Percentiles rank a stretch among this genome's conserved stretches.
Evolutionary conservation across 306 rosid genomes (phyloP).

Genomic region (Dryas drummondii): DNA sequence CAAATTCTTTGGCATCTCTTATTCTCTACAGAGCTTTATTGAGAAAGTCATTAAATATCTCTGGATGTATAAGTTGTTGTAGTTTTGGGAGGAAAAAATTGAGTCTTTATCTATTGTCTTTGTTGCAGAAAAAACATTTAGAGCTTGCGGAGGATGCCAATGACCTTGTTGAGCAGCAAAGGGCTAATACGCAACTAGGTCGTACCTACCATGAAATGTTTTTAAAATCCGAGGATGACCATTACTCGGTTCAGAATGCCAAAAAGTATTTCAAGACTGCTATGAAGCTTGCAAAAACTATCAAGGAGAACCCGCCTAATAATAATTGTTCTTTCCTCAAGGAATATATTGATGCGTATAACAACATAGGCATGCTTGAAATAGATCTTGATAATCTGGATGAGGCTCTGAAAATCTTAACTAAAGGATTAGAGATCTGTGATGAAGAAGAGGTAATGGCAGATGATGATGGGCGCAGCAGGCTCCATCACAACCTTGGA

Average conservation of each 20-base stretch:
- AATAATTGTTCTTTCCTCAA: constrained; percentile 45
- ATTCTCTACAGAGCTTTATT: not conserved
- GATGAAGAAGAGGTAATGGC: constrained; percentile 74
- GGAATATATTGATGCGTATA: constrained; percentile 84
- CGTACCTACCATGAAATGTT: constrained; percentile 75
- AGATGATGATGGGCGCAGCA: constrained; percentile 65
- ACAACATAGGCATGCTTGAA: constrained; percentile 87
- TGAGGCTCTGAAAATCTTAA: constrained; percentile 56
- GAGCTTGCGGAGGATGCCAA: constrained; percentile 68
- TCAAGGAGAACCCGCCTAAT: constrained; percentile 61
- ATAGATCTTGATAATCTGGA: constrained; percentile 75
- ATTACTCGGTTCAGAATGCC: constrained; percentile 58
- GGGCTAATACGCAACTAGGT: constrained; percentile 89
- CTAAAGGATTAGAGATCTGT: constrained; percentile 61
- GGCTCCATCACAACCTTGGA: constrained; percentile 95
- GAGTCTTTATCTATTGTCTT: not conserved
- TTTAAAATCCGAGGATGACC: constrained; percentile 56
- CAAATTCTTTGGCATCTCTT: not conserved
- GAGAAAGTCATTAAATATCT: not conserved
- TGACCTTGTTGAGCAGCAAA: constrained; percentile 79
- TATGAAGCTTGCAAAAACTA: constrained; percentile 61
- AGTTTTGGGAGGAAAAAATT: not conserved
- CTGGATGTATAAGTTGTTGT: not conserved
- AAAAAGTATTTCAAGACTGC: constrained; percentile 73
- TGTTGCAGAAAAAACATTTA: constrained; percentile 67